These are phyloP conservation scores for Albatrellus sp. DNA, from an alignment of 1,284 basidiomycete species.

Conservation along the genomic window DNA sequence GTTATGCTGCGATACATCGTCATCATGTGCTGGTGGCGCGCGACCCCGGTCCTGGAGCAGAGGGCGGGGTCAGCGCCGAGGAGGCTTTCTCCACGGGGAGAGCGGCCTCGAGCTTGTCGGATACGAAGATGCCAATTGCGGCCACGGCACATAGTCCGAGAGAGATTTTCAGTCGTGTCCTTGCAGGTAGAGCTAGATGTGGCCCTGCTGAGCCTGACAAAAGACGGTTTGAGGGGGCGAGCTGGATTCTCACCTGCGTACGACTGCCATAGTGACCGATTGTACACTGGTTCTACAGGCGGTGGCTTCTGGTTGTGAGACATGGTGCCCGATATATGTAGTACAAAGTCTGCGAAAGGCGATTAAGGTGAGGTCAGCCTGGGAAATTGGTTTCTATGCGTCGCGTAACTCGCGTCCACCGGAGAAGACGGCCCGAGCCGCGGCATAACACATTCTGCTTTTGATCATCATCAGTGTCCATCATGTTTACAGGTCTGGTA, in stretches of 20 bases:
- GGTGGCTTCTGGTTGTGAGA: neutral
- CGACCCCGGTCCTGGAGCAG: neutral
- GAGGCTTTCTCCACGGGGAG: slow-evolving; percentile 4
- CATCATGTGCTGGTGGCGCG: too few relatives aligned
- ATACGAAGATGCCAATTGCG: slow-evolving; percentile 35
- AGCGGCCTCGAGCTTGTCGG: slow-evolving; percentile 42
- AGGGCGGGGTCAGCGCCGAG: neutral
- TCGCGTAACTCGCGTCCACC: too few relatives aligned
- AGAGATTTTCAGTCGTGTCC: slow-evolving; percentile 47
- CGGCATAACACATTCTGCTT: too few relatives aligned
- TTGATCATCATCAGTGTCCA: neutral
- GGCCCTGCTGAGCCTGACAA: neutral
- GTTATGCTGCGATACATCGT: too few relatives aligned
- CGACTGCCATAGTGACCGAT: slow-evolving; percentile 22
- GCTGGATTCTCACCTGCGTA: slow-evolving; percentile 18
- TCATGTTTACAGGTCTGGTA: slow-evolving; percentile 66
- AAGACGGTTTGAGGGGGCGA: neutral
- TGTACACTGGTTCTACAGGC: slow-evolving; percentile 7
- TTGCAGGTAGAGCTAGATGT: slow-evolving; percentile 39
- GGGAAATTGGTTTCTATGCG: too few relatives aligned
- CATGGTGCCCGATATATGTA: neutral
- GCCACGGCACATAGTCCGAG: slow-evolving; percentile 41
- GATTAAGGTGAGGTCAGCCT: too few relatives aligned
- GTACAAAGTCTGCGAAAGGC: too few relatives aligned
- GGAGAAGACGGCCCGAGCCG: too few relatives aligned